Base-by-base conservation (phyloP, 352 stramenopile species). In the Blastocystis sp. region DNA sequence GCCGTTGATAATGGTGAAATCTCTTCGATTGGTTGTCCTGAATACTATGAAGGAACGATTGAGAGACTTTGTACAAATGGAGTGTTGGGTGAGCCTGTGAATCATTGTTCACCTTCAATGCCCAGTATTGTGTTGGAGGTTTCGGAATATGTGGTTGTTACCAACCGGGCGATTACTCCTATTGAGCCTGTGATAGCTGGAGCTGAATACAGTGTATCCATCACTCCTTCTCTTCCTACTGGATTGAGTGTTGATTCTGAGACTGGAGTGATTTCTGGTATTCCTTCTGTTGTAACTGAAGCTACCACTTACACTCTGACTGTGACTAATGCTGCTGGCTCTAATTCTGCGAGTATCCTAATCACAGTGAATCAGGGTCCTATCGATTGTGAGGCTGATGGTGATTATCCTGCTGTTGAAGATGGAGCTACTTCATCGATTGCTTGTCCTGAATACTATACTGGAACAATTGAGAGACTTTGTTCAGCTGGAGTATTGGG, bases 151-250 rank as follows among this genome's bases (percentile, higher is more conserved):
- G 77, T 32, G 11, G 46, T 46, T 24, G n/a, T 75, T 37, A 42
- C 43, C 21, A 75, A 61, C 56, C 19, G 49, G 49, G 3, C 74
- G 59, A 37, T 78, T 0, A 19, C 74, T 16, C 77, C 77, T n/a
- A 87, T 87, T 51, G 52, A 66, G 14, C 77, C 77, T 12, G 27
- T 61, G 19, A 46, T 87, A 21, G 24, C 24, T 37, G 77, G 77
- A 1, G 54, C 42, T 16, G 77, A 43, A 4, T 51, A 39, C 59
- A 37, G 19, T n/a, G 51, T 42, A 7, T 59, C 54, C 24, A 87
- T 87, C 32, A 27, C 4, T 19, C 77, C 77, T 27, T 43, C 4
- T 24, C 77, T 87, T n/a, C 77, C 77, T 32, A 32, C 54, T 16
- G 77, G 77, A 42, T 51, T 80, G 21, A 59, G 12, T 63, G 35